Base-by-base conservation (phyloP, 1,284 basidiomycete genomes). In the Ceratobasidium sp. region DNA sequence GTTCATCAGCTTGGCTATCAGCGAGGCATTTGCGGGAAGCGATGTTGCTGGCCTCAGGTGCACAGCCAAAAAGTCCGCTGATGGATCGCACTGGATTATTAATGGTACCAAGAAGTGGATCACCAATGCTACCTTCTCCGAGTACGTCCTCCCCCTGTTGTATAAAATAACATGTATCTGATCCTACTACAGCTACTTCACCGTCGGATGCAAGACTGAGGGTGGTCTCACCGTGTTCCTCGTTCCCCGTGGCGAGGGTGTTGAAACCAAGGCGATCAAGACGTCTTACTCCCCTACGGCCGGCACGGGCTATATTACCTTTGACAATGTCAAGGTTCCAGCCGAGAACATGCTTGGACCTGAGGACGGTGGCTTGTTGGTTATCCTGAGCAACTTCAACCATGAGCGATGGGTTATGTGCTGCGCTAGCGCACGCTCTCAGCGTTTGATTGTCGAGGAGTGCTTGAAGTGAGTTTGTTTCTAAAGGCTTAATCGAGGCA, bases 321-420 rank as follows among this genome's bases (percentile, higher is more conserved):
- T 89, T 80, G 89, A 91, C 83, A 88, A 90, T 79, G 88, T 89
- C 82, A 87, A 87, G 81, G 88, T 91, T 1, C 89, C 89, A 13
- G 86, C 85, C 28, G 87, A 87, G 81, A 88, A 91, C 84, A 85
- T 89, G 79, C 84, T 91, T 33, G 90, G 90, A 26, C 85, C 87
- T 76, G 90, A 90, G 81, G 86, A 89, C 77, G 86, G 87, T 77
- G 90, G 90, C 73, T 83, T 91, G 71, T 85, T 86, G 77, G 89
- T 90, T 79, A 88, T 89, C 81, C 64, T 83, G 44, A 81, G 80
- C 70, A 83, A 83, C 76, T 83, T 83, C 56, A 83, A 83, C 69
- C 82, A 83, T 70, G 82, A 83, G 78, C 79, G 82, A 57, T 82
- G 81, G 82, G 84, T 85, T 69, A 86, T 86, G 84, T 85, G 84